Base-by-base conservation (phyloP, 768 basidiomycete genomes). In the Cantharellus anzutake region DNA sequence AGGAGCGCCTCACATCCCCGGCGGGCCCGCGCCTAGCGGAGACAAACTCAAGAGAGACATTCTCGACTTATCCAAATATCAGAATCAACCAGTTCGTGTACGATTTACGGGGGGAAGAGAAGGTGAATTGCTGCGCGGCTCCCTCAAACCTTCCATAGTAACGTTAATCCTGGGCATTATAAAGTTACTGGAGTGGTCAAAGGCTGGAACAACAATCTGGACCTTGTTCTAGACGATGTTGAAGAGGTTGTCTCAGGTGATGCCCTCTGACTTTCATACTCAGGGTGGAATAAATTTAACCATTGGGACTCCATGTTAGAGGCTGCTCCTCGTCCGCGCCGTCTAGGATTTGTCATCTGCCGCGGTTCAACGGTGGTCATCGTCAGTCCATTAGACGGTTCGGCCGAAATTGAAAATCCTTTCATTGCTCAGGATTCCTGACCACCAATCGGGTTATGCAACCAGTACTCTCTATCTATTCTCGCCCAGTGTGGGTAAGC, bases 91-190 rank as follows among this genome's bases (percentile, higher is more conserved):
- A 63, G 88, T 99, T 68, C 74, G 90, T 60, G 92, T 98, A 67
- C 97, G 96, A 71, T 98, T 99, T 68, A 90, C 90, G n/a, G 96
- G 96, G 51, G 94, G 94, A 42, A 75, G 96, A 44, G 92, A 99
- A 79, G 92, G 93, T 88, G 62, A 57, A 66, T 66, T 2, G 3
- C 2, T 14, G 4, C 2, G 34, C 2, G 4, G 41, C 51, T 37
- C 14, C 16, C 35, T 35, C 40, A 20, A 20, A 37, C 38, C 60
- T 63, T 58, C 55, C 56, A 50, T 5, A 44, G 2, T 29, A 44
- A 39, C 40, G 7, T 40, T 35, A 61, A 56, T 29, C 61, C 16
- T 29, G 40, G 44, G 41, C 20, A 38, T 14, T 41, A 57, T 29
- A 29, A 66, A 97, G 94, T 97, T 58, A 86, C 80, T 4, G 96